phyloP scores from a whole-genome alignment of 306 rosid genomes.

The Vicia sativa region DNA sequence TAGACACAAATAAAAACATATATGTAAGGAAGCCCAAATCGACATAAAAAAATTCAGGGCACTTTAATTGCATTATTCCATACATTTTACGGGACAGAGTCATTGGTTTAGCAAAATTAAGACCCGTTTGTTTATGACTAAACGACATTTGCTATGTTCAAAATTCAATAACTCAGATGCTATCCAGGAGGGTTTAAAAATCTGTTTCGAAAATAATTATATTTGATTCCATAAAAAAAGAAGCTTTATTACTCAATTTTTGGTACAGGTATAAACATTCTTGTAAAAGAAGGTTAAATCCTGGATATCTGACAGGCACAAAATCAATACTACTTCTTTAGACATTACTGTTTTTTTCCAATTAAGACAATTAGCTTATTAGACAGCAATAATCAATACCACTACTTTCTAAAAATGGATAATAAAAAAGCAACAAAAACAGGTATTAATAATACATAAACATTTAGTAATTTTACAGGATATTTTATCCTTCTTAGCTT shows the following conservation, averaged over 20 bases:
- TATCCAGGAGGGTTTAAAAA: conserved; percentile 3
- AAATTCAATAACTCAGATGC: conserved; percentile 11
- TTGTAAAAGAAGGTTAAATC: background rate
- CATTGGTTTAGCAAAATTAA: background rate
- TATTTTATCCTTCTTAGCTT: conserved; percentile 8
- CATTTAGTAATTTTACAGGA: conserved; percentile 2
- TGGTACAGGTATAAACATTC: conserved; percentile 6
- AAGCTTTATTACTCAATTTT: background rate
- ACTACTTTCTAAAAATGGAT: conserved; percentile 12
- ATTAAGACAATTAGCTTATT: background rate
- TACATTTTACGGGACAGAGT: conserved; percentile 20
- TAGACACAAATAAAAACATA: conserved; percentile 18
- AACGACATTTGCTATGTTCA: background rate
- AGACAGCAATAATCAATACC: background rate
- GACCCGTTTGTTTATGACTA: conserved; percentile 2
- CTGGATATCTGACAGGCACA: conserved; percentile 15
- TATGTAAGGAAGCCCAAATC: conserved; percentile 12
- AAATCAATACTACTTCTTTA: too few relatives aligned
- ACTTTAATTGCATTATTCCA: conserved; percentile 16
- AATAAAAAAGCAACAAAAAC: background rate
- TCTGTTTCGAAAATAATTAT: conserved; percentile 1
- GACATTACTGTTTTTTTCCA: background rate
- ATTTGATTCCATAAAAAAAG: background rate
- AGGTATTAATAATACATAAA: background rate
- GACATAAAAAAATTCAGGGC: conserved; percentile 4